Conservation (phyloP, 345 rosid genomes). For the Crucihimalaya himalaica region DNA sequence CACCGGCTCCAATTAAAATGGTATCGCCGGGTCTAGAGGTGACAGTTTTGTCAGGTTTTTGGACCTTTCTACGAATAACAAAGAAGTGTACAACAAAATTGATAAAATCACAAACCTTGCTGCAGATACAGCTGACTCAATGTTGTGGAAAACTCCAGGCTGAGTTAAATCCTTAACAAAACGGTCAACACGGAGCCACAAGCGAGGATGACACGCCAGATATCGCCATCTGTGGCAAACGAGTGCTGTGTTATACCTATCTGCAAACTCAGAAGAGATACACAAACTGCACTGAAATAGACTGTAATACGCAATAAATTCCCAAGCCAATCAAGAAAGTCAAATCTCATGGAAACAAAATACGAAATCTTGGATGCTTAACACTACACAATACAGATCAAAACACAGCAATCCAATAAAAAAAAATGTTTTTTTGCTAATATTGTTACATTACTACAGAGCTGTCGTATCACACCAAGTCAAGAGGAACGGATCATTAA, state of each 20-base stretch:
- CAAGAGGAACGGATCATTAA: background rate
- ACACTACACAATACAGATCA: conserved; percentile 8
- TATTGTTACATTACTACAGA: background rate
- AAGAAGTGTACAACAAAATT: background rate
- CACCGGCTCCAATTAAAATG: conserved; percentile 87
- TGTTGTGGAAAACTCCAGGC: conserved; percentile 72
- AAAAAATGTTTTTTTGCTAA: background rate
- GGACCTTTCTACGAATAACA: background rate
- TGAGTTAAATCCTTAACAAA: conserved; percentile 55
- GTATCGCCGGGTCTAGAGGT: conserved; percentile 85
- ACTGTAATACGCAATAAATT: background rate
- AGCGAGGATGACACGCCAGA: conserved; percentile 93
- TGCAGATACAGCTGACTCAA: conserved; percentile 82
- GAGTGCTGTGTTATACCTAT: conserved; percentile 99
- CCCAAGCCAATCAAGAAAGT: background rate
- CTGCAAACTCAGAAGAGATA: conserved; percentile 79
- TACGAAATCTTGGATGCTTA: background rate
- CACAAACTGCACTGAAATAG: conserved; percentile 41
- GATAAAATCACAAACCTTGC: conserved; percentile 67
- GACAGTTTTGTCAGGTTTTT: conserved; percentile 32
- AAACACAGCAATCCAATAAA: background rate
- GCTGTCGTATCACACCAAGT: background rate
- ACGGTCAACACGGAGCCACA: conserved; percentile 95
- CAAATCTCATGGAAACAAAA: background rate
- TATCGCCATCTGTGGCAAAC: conserved; percentile 99